Evolutionary conservation across 1,139 yeast species (phyloP), one percentile per base, ranked within the genome.

Genomic region (Geotrichum bryndzae): DNA sequence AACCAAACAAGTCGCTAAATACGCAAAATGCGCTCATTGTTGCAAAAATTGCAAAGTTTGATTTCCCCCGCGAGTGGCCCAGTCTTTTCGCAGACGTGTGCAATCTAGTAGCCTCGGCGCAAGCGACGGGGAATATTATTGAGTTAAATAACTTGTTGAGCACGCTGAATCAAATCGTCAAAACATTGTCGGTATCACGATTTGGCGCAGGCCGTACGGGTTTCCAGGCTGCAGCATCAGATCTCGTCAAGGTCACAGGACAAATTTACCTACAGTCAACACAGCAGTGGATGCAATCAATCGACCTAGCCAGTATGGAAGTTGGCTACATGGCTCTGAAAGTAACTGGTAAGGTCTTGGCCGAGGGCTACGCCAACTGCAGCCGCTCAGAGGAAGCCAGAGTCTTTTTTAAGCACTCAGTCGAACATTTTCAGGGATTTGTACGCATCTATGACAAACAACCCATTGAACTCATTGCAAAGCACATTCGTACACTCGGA

Each of bases 11-110:
- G 65, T 94, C 86, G 69, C 78, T 90, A 64, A 77, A 87, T 53
- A 80, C 88, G 35, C 98, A 94, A 75, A 88, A 89, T 72, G 96
- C 98, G 0, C 87, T 89, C 66, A 86, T 95, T 0, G 78, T 88
- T 4, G 86, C 96, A 1, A 80, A 86, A 65, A 87, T 94, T 52
- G 88, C 89, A 33, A 77, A 97, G 59, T 80, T 85, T 61, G 99
- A 94, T 69, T 94, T 88, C 72, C 98, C 98, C 0, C 73, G 77
- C 8, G 92, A 87, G 56, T 94, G 98, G 98, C 91, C 95, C 0
- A 75, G 80, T 1, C 72, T 91, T 35, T 87, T 92, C 69, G 91
- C 87, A 62, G 85, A 85, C 15, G 68, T 91, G 1, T 82, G 82
- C 23, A 70, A 71, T 2, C 76, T 85, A 38, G 76, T 89, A 56